Conservation (phyloP, 1,284 basidiomycete species). For the Marasmius tenuissimus region DNA sequence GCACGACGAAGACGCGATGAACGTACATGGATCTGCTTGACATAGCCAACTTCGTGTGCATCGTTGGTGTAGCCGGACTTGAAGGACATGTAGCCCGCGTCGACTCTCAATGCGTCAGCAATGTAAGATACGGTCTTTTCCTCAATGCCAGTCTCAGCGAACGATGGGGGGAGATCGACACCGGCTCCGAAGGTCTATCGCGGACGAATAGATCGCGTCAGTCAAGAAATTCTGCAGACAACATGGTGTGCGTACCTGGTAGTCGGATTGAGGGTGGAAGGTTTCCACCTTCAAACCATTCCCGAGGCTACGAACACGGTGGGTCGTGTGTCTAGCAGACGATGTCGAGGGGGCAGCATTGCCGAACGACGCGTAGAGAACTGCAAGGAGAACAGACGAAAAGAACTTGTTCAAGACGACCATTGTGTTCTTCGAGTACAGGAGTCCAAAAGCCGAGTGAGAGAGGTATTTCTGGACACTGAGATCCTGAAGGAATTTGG, state of each 20-base stretch:
- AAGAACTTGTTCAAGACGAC: slow-evolving; percentile 20
- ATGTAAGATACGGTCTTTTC: slow-evolving; percentile 38
- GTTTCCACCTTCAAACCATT: slow-evolving; percentile 33
- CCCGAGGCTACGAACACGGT: slow-evolving; percentile 29
- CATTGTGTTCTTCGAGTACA: too few relatives aligned
- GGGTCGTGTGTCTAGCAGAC: slow-evolving; percentile 1
- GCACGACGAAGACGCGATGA: slow-evolving; percentile 48
- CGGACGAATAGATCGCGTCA: background rate
- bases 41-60: slow-evolving; percentile 33
- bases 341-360: slow-evolving; percentile 15
- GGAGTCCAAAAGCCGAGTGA: too few relatives aligned
- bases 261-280: slow-evolving; percentile 40
- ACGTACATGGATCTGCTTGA: slow-evolving; percentile 44
- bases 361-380: slow-evolving; percentile 17
- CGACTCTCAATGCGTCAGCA: slow-evolving; percentile 29
- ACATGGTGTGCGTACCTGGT: slow-evolving; percentile 28
- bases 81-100: slow-evolving; percentile 26
- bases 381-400: slow-evolving; percentile 17
- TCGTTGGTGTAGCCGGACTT: slow-evolving; percentile 33
- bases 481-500: too few relatives aligned
- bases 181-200: slow-evolving; percentile 43
- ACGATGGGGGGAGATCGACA: slow-evolving; percentile 35
- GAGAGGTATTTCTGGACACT: too few relatives aligned
- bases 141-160: slow-evolving; percentile 24
- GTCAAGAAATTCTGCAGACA: background rate